Evolutionary conservation across 2,329 filamentous ascomycete species (phyloP), one percentile per base, ranked within the genome.

Genomic region (Colletotrichum australisinense): DNA sequence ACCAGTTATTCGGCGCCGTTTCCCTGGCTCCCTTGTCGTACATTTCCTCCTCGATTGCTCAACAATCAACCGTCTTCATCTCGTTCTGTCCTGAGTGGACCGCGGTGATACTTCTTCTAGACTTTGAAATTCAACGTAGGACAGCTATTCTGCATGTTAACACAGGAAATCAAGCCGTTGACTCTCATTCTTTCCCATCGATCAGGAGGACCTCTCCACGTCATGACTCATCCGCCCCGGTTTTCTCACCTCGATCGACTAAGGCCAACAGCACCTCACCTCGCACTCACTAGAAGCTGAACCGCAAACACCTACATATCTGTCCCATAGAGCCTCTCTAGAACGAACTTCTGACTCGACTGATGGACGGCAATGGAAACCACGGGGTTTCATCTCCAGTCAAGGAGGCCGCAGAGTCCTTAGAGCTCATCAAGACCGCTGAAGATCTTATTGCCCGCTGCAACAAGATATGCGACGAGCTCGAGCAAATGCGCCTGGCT

Each of bases 401-500:
- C 28, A 30, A 35, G 19, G 46, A 35, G n/a, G n/a, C 8, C 1
- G 19, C 52, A 16, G 63, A 56, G 24, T 32, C 52, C 32, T 26
- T n/a, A 56, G 52, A 65, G 5, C 30, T 70, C 1, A 11, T 59
- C n/a, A 49, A 42, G 28, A 69, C 38, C 12, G 66, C 70, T 11
- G 9, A 65, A 19, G 42, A 65, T 22, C 67, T 73, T 22, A 26
- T 70, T 6, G n/a, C 12, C 3, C 66, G 70, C 24, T 60, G 59
- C 22, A 35, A 24, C 4, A 38, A 35, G 7, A 53, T 70, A 22
- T 73, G 70, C 60, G 55, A 42, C 4, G 70, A 73, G 28, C 60
- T 73, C 1, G 55, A 66, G 22, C 26, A 38, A 3, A 24, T 73
- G 3, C 70, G 70, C 19, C 30, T 32, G 3, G 70, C 67, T 4